phyloP scores from a whole-genome alignment of 495 filamentous ascomycete genomes.

The Daldinia childiae region DNA sequence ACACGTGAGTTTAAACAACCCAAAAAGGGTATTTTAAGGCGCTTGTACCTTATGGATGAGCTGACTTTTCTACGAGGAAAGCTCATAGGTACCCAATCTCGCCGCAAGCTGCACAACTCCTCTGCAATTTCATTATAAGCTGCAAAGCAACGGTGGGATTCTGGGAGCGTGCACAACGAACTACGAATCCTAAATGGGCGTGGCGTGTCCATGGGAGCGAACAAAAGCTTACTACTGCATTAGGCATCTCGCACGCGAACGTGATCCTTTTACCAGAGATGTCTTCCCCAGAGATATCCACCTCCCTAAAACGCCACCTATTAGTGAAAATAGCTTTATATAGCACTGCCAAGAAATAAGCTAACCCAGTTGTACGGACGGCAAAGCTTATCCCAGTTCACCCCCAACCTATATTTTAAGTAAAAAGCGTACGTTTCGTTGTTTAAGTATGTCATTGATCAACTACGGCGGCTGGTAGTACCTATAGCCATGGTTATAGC shows the following conservation, averaged over 20 bases:
- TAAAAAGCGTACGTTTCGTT: neutral
- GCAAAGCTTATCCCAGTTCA: constrained; percentile 16
- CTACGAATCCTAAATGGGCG: constrained; percentile 9
- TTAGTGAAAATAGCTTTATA: constrained; percentile 10
- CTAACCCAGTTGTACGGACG: constrained; percentile 3
- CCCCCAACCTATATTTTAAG: neutral
- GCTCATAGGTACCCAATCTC: constrained; percentile 26
- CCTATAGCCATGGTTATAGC: neutral
- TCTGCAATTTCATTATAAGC: constrained; percentile 35
- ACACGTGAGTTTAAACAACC: constrained; percentile 4
- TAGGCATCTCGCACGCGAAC: constrained; percentile 18
- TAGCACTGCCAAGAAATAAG: constrained; percentile 6
- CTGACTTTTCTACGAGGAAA: constrained; percentile 14
- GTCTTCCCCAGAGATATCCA: constrained; percentile 23
- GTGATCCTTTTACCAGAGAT: constrained; percentile 28
- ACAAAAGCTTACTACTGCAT: constrained; percentile 36
- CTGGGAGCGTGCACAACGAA: constrained; percentile 17
- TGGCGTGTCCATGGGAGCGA: constrained; percentile 32
- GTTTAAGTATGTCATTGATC: constrained; percentile 11
- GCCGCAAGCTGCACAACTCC: constrained; percentile 34
- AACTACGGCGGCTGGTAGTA: constrained; percentile 28
- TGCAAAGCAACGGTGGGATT: constrained; percentile 38
- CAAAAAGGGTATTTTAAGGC: constrained; percentile 22
- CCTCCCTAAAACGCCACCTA: constrained; percentile 14
- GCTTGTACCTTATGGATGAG: constrained; percentile 18